phyloP scores from a whole-genome alignment of 2,329 filamentous ascomycete genomes.

The Huntiella decipiens region DNA sequence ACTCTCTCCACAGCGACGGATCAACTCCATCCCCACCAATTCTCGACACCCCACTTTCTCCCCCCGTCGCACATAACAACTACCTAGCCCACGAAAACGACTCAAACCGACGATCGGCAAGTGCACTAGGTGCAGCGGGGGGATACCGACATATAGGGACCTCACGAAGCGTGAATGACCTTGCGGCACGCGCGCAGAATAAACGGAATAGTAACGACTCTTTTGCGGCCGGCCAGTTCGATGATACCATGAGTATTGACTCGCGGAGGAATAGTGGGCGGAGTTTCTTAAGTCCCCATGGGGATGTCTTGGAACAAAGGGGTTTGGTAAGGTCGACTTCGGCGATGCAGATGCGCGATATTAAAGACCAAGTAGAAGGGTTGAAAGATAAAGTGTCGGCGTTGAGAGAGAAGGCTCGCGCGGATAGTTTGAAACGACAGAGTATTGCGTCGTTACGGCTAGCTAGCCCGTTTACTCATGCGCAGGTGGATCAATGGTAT shows the following conservation, averaged over 20 bases:
- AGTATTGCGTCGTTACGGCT: conserved; percentile 59
- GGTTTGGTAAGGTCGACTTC: conserved; percentile 48
- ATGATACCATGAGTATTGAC: conserved; percentile 20
- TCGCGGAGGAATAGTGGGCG: conserved; percentile 11
- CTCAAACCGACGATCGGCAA: conserved; percentile 35
- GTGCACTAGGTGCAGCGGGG: conserved; percentile 40
- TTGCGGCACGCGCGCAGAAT: neutral
- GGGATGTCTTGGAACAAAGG: conserved; percentile 24
- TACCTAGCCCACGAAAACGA: conserved; percentile 40
- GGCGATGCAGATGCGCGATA: conserved; percentile 48
- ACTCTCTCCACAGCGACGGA: conserved; percentile 22
- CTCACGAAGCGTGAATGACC: conserved; percentile 9
- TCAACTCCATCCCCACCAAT: conserved; percentile 35
- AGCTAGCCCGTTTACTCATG: conserved; percentile 61
- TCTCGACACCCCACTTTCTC: conserved; percentile 12
- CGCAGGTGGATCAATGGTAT: conserved; percentile 37
- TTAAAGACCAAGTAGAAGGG: conserved; percentile 72
- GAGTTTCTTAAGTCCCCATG: conserved; percentile 26
- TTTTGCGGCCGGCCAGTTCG: conserved; percentile 32
- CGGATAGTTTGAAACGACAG: conserved; percentile 57
- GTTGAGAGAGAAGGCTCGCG: conserved; percentile 57
- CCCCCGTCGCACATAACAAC: conserved; percentile 18
- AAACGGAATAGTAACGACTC: conserved; percentile 20
- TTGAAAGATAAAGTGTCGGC: conserved; percentile 71
- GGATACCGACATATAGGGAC: conserved; percentile 30